Base-by-base conservation (phyloP, 2,329 filamentous ascomycete species). In the Thielaviopsis populi region DNA sequence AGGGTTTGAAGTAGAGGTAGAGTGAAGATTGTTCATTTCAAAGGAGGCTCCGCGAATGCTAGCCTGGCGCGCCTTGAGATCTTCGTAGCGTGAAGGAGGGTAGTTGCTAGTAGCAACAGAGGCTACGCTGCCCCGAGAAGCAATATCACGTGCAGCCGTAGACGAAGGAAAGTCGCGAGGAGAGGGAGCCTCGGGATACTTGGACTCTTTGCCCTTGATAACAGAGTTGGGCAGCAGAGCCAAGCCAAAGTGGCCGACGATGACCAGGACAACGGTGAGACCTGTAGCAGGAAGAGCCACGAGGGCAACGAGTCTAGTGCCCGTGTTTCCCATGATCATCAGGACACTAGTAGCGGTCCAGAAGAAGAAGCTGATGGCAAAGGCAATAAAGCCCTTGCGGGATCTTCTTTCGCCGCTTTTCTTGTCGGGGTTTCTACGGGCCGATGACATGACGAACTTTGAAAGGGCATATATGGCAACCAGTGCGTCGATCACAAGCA, bases 271-370 rank as follows among this genome's bases (percentile, higher is more conserved):
- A 15, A 81, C 69, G 33, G 76, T 70, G 19, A 83, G 73, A 2
- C 81, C 81, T 37, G 74, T 70, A 3, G 79, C 77, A 40, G 82
- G 80, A 27, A 83, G 69, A 6, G 79, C 75, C 2, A 79, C 82
- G 67, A 77, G 75, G 50, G 76, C 70, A 24, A 76, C 72, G 17
- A 82, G 69, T 17, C 74, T 71, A 15, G 78, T 73, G 3, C 72
- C 72, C 19, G 67, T 68, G 53, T 78, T 72, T 41, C 80, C 81
- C 7, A 84, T 70, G 60, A 80, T 73, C 71, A 83, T 74, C 8
- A 77, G 74, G 7, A 78, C 74, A 68, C 81, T 83, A 65, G 76
- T 75, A 79, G 73, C 79, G 61, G 77, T 79, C 81, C 81, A 84
- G 40, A 81, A 69, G n/a, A 73, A 74, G 64, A 82, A 71, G 15